Evolutionary conservation across 2,329 filamentous ascomycete genomes (phyloP), one percentile per base, ranked within the genome.

Genomic region (Pseudocercospora vitis): DNA sequence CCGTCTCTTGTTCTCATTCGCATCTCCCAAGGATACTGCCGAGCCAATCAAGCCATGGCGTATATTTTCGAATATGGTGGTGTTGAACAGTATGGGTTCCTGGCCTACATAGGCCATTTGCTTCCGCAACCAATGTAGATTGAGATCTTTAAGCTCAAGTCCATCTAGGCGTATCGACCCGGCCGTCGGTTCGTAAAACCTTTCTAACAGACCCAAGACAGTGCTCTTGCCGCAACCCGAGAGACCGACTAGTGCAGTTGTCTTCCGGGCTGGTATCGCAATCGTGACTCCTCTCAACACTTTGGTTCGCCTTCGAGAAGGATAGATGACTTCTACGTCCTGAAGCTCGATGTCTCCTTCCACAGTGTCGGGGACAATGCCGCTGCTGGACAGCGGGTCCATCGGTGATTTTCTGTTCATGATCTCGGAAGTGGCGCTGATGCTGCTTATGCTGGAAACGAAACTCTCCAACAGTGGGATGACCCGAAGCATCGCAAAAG

Each of bases 141-240:
- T 97, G 46, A 97, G 76, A 0, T 79, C 86, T 64, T 82, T 83
- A 52, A 96, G 85, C 68, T 95, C 87, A 61, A 86, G 84, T 6
- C 88, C 92, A 68, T 97, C 94, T 8, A 99, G 76, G 55, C 85
- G 80, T 0, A 97, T 84, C 16, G 81, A 74, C 18, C 94, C 94
- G 24, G 81, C 81, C 28, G 96, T 88, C 0, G 92, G 92, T 52
- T 91, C 84, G 70, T 99, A 99, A 71, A 97, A 97, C 14, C 94
- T 84, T 73, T 97, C 92, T 1, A 97, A 85, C 16, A 99, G 78
- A 9, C 92, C 92, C 23, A 97, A 87, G 57, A 97, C 91, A 0
- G 94, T 97, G 65, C 87, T 92, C 74, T 97, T 99, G 44, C 94
- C 94, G 32, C 88, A 95, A 8, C 92, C 94, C 8, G 92, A 97